phyloP scores from a whole-genome alignment of 2,329 filamentous ascomycete species.

The Ophiosphaerella korrae region DNA sequence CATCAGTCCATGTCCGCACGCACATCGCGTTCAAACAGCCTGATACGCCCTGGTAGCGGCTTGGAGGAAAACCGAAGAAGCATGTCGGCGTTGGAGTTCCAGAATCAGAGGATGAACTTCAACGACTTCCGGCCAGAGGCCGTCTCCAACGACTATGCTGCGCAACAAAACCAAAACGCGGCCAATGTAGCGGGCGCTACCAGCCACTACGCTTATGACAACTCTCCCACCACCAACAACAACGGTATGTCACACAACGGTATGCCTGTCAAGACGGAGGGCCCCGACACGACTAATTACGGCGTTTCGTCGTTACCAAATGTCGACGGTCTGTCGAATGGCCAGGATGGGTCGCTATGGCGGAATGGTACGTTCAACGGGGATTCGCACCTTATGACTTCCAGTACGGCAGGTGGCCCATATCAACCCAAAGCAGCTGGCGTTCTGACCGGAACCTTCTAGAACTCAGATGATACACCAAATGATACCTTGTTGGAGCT shows the following conservation, averaged over 20 bases:
- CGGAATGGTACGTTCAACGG: constrained; percentile 51
- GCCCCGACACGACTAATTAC: constrained; percentile 34
- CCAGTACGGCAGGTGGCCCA: constrained; percentile 54
- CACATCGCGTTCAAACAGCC: constrained; percentile 56
- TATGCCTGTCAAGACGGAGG: constrained; percentile 43
- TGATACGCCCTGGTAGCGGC: constrained; percentile 50
- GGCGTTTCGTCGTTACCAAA: constrained; percentile 43
- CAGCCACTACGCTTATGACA: constrained; percentile 42
- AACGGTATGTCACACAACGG: constrained; percentile 41
- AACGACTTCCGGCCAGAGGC: constrained; percentile 44
- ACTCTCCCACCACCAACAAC: constrained; percentile 35
- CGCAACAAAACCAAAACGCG: constrained; percentile 33
- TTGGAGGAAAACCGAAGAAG: constrained; percentile 45
- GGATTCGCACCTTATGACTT: constrained; percentile 52
- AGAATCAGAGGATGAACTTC: constrained; percentile 40
- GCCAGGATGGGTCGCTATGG: constrained; percentile 48
- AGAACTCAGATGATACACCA: constrained; percentile 50
- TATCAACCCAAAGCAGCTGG: constrained; percentile 51
- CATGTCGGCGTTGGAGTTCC: constrained; percentile 44
- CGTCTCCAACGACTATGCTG: constrained; percentile 31
- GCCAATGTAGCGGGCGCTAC: constrained; percentile 24
- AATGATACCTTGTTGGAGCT: constrained; percentile 57
- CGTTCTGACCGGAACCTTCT: constrained; percentile 50
- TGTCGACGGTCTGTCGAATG: constrained; percentile 42
- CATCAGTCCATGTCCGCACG: constrained; percentile 53